A percentile compares a stretch with the other conserved stretches of the same genome.
Evolutionary conservation across 1,284 basidiomycete genomes (phyloP).

Genomic region (Ustilago sp.): DNA sequence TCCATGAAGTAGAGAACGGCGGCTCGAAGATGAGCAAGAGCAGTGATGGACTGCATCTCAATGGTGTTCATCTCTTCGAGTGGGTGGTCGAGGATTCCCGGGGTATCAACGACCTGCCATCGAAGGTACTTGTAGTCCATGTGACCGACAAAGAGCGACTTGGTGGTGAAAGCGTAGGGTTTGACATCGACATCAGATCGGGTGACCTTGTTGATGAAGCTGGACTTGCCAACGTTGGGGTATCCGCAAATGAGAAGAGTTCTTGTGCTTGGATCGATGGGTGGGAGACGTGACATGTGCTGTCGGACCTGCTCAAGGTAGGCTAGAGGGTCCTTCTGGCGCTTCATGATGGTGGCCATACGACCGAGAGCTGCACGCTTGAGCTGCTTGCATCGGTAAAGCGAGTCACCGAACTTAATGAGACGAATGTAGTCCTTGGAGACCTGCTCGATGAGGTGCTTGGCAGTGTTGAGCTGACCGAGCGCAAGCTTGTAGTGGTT

Average conservation of each 20-base stretch:
- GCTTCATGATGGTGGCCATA: constrained; percentile 69
- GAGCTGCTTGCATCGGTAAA: constrained; percentile 69
- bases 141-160: constrained; percentile 69
- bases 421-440: constrained; percentile 69
- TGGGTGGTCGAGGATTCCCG: constrained; percentile 68
- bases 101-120: constrained; percentile 69
- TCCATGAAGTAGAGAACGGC: constrained; percentile 70
- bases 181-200: constrained; percentile 69
- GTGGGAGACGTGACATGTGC: constrained; percentile 69
- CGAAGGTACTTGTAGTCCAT: constrained; percentile 70
- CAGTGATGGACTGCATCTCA: constrained; percentile 70
- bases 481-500: constrained; percentile 70
- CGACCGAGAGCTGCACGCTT: constrained; percentile 68
- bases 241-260: constrained; percentile 68
- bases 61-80: constrained; percentile 70
- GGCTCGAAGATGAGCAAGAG: constrained; percentile 67
- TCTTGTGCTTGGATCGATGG: constrained; percentile 66
- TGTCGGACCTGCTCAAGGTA: constrained; percentile 69
- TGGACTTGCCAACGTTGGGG: constrained; percentile 69
- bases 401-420: constrained; percentile 69
- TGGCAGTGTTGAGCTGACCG: constrained; percentile 68
- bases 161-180: constrained; percentile 69
- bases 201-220: constrained; percentile 69
- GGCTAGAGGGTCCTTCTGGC: constrained; percentile 69
- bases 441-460: constrained; percentile 68